Evolutionary conservation across 257 asterid species (phyloP).

Genomic region (Nicotiana attenuata): DNA sequence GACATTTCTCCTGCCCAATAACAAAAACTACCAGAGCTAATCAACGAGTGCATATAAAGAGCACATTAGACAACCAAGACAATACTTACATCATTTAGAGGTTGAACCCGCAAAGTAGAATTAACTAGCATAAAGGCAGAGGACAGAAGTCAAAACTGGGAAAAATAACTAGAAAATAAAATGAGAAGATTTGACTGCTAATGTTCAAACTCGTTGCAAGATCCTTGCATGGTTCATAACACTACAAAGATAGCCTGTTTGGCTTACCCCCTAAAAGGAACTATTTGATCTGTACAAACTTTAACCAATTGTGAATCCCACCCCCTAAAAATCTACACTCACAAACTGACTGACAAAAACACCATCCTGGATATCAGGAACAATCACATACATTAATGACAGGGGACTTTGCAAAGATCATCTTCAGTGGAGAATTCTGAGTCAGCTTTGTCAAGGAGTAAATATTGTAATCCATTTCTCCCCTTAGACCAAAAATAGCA

Average conservation of each 20-base stretch:
- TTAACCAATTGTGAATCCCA: background rate
- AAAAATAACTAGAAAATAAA: background rate
- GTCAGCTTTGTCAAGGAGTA: background rate
- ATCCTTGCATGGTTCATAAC: background rate
- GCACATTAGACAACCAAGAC: background rate
- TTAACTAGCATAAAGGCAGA: background rate
- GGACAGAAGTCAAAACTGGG: background rate
- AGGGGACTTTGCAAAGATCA: background rate
- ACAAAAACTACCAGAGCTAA: background rate
- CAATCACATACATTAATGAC: background rate
- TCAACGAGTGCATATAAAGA: background rate
- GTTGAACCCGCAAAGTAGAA: background rate
- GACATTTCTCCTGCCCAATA: background rate
- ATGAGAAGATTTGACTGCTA: background rate
- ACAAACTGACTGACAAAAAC: background rate
- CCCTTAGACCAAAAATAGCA: background rate
- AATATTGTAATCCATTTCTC: background rate
- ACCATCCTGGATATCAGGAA: background rate
- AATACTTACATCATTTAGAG: background rate
- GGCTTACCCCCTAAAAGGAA: background rate
- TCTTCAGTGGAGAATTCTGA: background rate
- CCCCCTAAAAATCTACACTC: background rate
- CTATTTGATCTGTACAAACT: slow-evolving; percentile 5
- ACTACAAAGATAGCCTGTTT: slow-evolving; percentile 2
- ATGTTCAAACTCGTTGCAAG: background rate